A percentile compares a stretch with the other conserved stretches of the same genome.
Evolutionary conservation across 2,329 filamentous ascomycete species (phyloP).

Genomic region (Penicillium italicum): DNA sequence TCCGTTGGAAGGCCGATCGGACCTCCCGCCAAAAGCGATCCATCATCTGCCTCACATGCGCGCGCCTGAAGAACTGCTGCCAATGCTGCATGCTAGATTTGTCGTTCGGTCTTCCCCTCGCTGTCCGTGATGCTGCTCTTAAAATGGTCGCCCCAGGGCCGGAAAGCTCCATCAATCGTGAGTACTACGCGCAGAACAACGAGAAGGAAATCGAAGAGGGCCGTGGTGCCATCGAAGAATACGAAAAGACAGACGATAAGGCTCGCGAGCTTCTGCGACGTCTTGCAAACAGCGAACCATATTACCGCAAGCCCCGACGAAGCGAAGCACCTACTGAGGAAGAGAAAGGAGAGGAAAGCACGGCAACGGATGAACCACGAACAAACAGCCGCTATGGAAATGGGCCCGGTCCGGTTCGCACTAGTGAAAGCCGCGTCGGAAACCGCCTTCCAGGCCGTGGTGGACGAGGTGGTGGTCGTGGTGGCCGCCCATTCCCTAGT

Average conservation of each 20-base stretch:
- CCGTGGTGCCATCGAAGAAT: slow-evolving; percentile 77
- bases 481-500: slow-evolving; percentile 62
- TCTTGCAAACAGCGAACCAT: slow-evolving; percentile 88
- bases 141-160: slow-evolving; percentile 97
- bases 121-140: slow-evolving; percentile 88
- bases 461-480: slow-evolving; percentile 47
- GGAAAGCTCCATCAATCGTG: slow-evolving; percentile 85
- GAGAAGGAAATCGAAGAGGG: slow-evolving; percentile 94
- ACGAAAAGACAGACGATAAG: slow-evolving; percentile 96
- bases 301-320: slow-evolving; percentile 81
- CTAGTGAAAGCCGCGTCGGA: slow-evolving; percentile 54
- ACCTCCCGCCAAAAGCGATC: slow-evolving; percentile 89
- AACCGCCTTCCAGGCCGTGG: slow-evolving; percentile 42
- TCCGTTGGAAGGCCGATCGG: slow-evolving; percentile 89
- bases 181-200: slow-evolving; percentile 97
- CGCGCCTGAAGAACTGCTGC: slow-evolving; percentile 96
- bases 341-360: slow-evolving; percentile 39
- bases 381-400: slow-evolving; percentile 42
- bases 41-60: slow-evolving; percentile 94
- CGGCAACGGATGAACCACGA: slow-evolving; percentile 41
- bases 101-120: slow-evolving; percentile 90
- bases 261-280: slow-evolving; percentile 80
- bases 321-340: slow-evolving; percentile 57
- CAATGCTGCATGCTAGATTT: slow-evolving; percentile 98
- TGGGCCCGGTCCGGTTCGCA: slow-evolving; percentile 67